phyloP scores from a whole-genome alignment of 2,329 filamentous ascomycete species.

The Fusarium sp. region DNA sequence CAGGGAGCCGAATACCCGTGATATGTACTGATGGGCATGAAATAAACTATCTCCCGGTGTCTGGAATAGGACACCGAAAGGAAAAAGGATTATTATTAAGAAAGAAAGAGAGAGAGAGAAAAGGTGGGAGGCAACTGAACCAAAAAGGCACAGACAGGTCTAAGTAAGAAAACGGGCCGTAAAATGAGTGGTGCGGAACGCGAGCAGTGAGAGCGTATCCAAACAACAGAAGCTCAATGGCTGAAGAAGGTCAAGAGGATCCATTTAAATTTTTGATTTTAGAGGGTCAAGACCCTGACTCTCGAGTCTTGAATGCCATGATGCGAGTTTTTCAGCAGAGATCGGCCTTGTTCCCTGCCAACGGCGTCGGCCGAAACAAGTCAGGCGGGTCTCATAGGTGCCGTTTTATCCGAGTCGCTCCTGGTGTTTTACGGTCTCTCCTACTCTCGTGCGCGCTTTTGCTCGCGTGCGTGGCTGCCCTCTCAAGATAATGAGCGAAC shows the following conservation, averaged over 20 bases:
- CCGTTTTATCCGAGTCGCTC: conserved; percentile 35
- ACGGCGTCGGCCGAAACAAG: conserved; percentile 31
- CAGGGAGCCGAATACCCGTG: not conserved
- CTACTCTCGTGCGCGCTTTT: not conserved
- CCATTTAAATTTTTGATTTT: not conserved
- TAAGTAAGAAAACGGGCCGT: conserved; percentile 17
- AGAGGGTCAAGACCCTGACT: conserved; percentile 15
- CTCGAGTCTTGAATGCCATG: conserved; percentile 9
- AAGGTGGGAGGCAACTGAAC: not conserved
- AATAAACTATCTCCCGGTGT: conserved; percentile 18
- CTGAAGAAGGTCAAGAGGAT: not conserved
- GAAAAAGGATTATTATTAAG: not conserved
- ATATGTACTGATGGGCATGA: not conserved
- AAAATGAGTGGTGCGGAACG: not conserved
- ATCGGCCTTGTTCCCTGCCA: conserved; percentile 20
- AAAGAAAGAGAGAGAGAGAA: not conserved
- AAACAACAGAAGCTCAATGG: conserved; percentile 1
- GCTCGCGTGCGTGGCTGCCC: conserved; percentile 25
- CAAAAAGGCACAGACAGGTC: not conserved
- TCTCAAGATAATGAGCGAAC: conserved; percentile 4
- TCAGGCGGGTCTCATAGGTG: conserved; percentile 33
- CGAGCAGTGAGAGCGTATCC: not conserved
- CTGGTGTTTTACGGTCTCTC: not conserved
- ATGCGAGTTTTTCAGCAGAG: conserved; percentile 23
- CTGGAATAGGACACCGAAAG: conserved; percentile 32